A percentile compares a stretch with the other conserved stretches of the same genome.
phyloP scores from a whole-genome alignment of 768 basidiomycete genomes.

The Russula griseocarnosa region DNA sequence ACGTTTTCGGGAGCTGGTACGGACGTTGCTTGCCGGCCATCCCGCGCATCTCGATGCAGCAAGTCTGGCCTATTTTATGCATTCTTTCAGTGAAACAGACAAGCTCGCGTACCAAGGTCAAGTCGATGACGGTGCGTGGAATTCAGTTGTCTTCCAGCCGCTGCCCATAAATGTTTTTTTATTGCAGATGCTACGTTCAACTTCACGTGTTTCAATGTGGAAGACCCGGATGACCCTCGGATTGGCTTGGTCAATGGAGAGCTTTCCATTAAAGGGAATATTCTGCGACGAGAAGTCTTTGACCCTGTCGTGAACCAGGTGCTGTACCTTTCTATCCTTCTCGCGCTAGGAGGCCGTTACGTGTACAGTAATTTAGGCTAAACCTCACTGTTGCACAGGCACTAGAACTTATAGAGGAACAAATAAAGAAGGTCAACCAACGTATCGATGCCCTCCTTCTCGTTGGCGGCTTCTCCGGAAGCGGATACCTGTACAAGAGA shows the following conservation, averaged over 20 bases:
- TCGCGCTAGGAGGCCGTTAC: slow-evolving; percentile 6
- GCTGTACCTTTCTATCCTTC: slow-evolving; percentile 27
- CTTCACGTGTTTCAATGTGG: slow-evolving; percentile 87
- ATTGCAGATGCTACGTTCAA: slow-evolving; percentile 74
- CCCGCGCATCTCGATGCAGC: slow-evolving; percentile 79
- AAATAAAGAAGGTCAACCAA: slow-evolving; percentile 62
- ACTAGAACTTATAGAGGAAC: slow-evolving; percentile 72
- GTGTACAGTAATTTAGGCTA: slow-evolving; percentile 13
- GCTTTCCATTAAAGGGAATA: slow-evolving; percentile 73
- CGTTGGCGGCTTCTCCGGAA: slow-evolving; percentile 86
- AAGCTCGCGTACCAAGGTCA: slow-evolving; percentile 74
- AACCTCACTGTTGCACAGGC: slow-evolving; percentile 45
- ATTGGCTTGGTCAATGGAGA: slow-evolving; percentile 83
- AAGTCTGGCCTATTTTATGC: slow-evolving; percentile 83
- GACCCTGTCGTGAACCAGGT: slow-evolving; percentile 84
- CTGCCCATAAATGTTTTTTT: slow-evolving; percentile 20
- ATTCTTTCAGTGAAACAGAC: slow-evolving; percentile 84
- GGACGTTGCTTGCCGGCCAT: slow-evolving; percentile 73
- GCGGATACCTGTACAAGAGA: slow-evolving; percentile 76
- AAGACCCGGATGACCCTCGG: slow-evolving; percentile 73
- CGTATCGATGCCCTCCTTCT: slow-evolving; percentile 78
- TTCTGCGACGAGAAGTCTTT: slow-evolving; percentile 79
- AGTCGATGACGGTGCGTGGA: slow-evolving; percentile 62
- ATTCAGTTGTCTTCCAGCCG: slow-evolving; percentile 1
- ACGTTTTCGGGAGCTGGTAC: slow-evolving; percentile 77